Conservation (phyloP, 345 rosid genomes). For the Microcos paniculata region DNA sequence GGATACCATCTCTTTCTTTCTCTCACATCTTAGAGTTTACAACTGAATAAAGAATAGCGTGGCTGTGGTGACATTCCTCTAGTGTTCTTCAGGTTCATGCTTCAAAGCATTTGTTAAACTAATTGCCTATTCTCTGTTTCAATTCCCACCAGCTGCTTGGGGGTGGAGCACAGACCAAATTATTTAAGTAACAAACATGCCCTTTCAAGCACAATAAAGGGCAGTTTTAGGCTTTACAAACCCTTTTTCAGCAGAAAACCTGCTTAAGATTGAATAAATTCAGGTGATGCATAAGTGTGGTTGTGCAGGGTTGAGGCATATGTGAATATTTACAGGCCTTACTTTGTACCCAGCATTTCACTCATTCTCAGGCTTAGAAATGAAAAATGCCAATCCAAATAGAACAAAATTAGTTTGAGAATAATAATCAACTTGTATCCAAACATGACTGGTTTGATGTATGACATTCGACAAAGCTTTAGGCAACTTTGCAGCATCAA, state of each 20-base stretch:
- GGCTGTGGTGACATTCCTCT: no score
- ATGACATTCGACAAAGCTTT: not conserved
- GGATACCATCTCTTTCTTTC: not conserved
- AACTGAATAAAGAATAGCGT: not conserved
- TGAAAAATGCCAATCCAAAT: slow-evolving; percentile 11
- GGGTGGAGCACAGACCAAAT: slow-evolving; percentile 17
- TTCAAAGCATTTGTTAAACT: not conserved
- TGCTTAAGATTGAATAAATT: slow-evolving; percentile 20
- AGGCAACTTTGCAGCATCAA: slow-evolving; percentile 12
- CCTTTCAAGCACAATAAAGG: not conserved
- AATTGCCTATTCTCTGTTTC: slow-evolving; percentile 13
- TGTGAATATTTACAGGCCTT: slow-evolving; percentile 32
- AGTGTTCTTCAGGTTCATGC: not conserved
- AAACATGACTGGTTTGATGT: slow-evolving; percentile 9
- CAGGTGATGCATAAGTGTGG: slow-evolving; percentile 5
- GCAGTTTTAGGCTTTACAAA: slow-evolving; percentile 13
- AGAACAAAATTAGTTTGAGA: not conserved
- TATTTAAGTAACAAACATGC: slow-evolving; percentile 16
- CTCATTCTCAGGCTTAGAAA: slow-evolving; percentile 11
- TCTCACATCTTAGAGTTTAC: not conserved
- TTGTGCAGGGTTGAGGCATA: slow-evolving; percentile 23
- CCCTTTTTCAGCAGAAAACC: slow-evolving; percentile 18
- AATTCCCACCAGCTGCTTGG: slow-evolving; percentile 1
- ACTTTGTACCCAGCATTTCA: slow-evolving; percentile 13
- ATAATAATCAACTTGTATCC: slow-evolving; percentile 1